Percentiles rank a stretch among this genome's conserved stretches.
These are phyloP conservation scores for Diaporthe citri DNA, from an alignment of 2,329 filamentous ascomycete species.

Conservation along the genomic window DNA sequence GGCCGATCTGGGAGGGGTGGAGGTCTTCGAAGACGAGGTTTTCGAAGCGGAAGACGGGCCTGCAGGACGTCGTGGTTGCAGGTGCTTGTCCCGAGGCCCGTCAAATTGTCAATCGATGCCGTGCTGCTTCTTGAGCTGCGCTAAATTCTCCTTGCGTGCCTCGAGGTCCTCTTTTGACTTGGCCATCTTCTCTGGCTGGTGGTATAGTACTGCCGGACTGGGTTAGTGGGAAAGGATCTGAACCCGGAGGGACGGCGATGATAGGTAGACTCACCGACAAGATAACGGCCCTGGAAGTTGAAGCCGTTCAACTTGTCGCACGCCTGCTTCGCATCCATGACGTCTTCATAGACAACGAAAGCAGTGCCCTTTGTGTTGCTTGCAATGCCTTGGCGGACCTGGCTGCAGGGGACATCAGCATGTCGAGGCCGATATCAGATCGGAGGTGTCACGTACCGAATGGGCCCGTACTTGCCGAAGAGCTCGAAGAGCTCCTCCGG, in stretches of 20 bases:
- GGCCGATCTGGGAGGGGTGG: conserved; percentile 47
- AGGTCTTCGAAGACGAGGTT: conserved; percentile 48
- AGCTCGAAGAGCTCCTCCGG: conserved; percentile 98
- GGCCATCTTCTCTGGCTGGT: conserved; percentile 76
- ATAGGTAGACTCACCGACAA: conserved; percentile 81
- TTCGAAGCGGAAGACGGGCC: conserved; percentile 70
- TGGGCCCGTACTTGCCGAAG: conserved; percentile 96
- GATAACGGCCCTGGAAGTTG: conserved; percentile 99
- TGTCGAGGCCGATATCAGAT: not conserved
- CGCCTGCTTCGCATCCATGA: conserved; percentile 97
- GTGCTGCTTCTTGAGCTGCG: conserved; percentile 97
- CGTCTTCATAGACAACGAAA: conserved; percentile 99
- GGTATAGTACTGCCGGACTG: conserved; percentile 65
- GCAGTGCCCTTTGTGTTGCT: conserved; percentile 98
- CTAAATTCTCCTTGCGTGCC: conserved; percentile 95
- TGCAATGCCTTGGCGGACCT: conserved; percentile 98
- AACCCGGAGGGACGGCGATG: not conserved
- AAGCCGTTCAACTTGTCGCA: conserved; percentile 99
- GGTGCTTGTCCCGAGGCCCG: conserved; percentile 71
- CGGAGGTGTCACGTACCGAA: conserved; percentile 78
- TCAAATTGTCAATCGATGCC: conserved; percentile 96
- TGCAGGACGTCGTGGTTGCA: conserved; percentile 66
- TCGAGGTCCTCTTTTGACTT: conserved; percentile 95
- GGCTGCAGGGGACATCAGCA: conserved; percentile 66
- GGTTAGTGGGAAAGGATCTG: conserved; percentile 27